Evolutionary conservation across 768 basidiomycete species (phyloP), one percentile per base, ranked within the genome.

Genomic region (Boletus tylopilopsis): DNA sequence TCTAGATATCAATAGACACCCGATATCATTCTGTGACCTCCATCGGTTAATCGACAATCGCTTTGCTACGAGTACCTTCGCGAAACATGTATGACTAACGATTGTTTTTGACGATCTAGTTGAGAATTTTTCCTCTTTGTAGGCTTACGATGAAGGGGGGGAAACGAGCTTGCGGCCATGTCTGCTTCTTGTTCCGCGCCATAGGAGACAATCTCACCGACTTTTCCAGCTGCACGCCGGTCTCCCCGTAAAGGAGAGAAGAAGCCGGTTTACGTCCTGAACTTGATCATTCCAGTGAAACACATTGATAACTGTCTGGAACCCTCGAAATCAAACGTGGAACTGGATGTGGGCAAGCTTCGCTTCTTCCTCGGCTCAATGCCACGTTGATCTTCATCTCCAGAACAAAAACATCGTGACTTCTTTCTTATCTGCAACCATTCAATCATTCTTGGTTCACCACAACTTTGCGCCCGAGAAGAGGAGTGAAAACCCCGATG

Each of bases 221-320:
- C 18, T 13, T 42, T 51, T 45, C 32, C 49, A 89, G 87, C 70
- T 42, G 61, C 61, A 37, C 80, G 88, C 51, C 77, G 86, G 29
- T 87, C 92, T 29, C 88, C 92, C 27, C 81, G 86, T 34, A 92
- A 89, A 68, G 66, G 71, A 21, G 90, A 92, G 61, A 84, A 82
- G 66, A 81, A 80, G 64, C 84, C 93, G 5, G 81, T 93, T 51
- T 97, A 89, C 64, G 85, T 93, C 39, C 71, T 98, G 40, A 84
- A 90, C 61, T 62, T 98, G 50, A 74, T 71, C 9, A 68, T 94
- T 18, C 82, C 90, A 37, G 69, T 81, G 3, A 69, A 72, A 22
- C 72, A 82, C 23, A 72, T 96, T 9, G 92, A 96, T 61, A 85
- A 87, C 48, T 81, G 81, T 51, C 61, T 93, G 24, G 91, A 90